Evolutionary conservation across 1,139 yeast species (phyloP).

Genomic region (Suhomyces taliae): DNA sequence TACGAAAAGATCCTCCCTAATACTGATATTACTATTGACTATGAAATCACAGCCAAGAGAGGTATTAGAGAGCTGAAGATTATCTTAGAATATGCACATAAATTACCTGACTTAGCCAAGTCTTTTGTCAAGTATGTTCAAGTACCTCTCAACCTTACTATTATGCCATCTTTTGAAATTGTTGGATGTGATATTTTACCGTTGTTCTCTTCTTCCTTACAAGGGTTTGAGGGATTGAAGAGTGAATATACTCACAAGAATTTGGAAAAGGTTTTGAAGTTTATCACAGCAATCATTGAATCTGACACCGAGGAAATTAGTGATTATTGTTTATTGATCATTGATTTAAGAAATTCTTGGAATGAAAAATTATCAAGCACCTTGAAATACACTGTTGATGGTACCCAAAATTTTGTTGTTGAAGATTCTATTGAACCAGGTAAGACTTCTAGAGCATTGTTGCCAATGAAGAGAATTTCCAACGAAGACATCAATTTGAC

Average conservation of each 20-base stretch:
- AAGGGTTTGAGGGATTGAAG: constrained; percentile 20
- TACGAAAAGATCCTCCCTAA: constrained; percentile 36
- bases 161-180: constrained; percentile 69
- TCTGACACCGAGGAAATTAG: constrained; percentile 30
- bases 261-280: constrained; percentile 21
- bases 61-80: constrained; percentile 69
- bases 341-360: constrained; percentile 77
- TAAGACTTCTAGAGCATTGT: constrained; percentile 58
- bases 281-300: constrained; percentile 19
- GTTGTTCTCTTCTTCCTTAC: constrained; percentile 29
- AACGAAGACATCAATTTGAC: constrained; percentile 43
- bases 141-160: constrained; percentile 67
- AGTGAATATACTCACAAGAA: constrained; percentile 20
- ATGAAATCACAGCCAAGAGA: constrained; percentile 69
- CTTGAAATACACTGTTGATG: constrained; percentile 20
- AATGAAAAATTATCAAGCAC: constrained; percentile 35
- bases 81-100: constrained; percentile 66
- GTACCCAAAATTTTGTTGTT: constrained; percentile 18
- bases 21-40: constrained; percentile 42
- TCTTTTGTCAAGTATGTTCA: constrained; percentile 55
- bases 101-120: constrained; percentile 22
- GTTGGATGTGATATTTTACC: constrained; percentile 75
- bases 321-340: constrained; percentile 59
- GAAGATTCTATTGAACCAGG: constrained; percentile 42
- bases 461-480: constrained; percentile 65